Evolutionary conservation across 805 yeast species (phyloP).

Genomic region (Starmerella stellata): DNA sequence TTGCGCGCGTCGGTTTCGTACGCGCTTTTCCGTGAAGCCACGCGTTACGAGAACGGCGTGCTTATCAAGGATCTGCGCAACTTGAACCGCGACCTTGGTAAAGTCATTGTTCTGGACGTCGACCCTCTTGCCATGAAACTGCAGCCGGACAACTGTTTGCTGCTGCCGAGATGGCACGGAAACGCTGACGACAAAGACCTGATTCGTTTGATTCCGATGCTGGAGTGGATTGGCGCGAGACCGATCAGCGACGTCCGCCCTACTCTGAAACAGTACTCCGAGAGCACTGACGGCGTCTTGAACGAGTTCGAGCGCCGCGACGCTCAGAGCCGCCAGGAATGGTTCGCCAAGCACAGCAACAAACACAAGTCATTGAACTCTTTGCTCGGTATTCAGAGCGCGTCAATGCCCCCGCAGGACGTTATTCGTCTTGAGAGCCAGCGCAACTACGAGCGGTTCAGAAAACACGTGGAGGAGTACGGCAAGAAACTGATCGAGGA

Average conservation of each 20-base stretch:
- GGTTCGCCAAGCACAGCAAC: conserved; percentile 26
- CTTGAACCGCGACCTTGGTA: conserved; percentile 76
- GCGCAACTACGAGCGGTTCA: conserved; percentile 66
- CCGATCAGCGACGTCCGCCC: conserved; percentile 78
- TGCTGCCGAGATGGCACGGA: conserved; percentile 76
- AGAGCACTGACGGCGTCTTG: conserved; percentile 42
- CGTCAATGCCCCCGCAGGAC: conserved; percentile 72
- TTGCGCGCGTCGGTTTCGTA: conserved; percentile 74
- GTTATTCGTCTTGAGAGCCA: conserved; percentile 82
- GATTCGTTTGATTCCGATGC: conserved; percentile 68
- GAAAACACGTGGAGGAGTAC: conserved; percentile 70
- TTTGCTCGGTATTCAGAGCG: conserved; percentile 39
- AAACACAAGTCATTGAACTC: conserved; percentile 31
- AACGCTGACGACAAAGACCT: conserved; percentile 56
- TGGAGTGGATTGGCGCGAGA: conserved; percentile 87
- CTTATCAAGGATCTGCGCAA: conserved; percentile 76
- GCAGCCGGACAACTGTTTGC: conserved; percentile 91
- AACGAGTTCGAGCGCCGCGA: conserved; percentile 73
- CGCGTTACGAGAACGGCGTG: conserved; percentile 74
- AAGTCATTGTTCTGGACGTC: conserved; percentile 64
- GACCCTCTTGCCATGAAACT: conserved; percentile 50
- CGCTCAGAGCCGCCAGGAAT: conserved; percentile 38
- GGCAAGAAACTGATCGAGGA: conserved; percentile 35
- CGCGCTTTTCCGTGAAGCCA: conserved; percentile 77
- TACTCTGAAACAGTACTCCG: conserved; percentile 52